Conservation (phyloP, 306 rosid genomes). For the Parietaria judaica region DNA sequence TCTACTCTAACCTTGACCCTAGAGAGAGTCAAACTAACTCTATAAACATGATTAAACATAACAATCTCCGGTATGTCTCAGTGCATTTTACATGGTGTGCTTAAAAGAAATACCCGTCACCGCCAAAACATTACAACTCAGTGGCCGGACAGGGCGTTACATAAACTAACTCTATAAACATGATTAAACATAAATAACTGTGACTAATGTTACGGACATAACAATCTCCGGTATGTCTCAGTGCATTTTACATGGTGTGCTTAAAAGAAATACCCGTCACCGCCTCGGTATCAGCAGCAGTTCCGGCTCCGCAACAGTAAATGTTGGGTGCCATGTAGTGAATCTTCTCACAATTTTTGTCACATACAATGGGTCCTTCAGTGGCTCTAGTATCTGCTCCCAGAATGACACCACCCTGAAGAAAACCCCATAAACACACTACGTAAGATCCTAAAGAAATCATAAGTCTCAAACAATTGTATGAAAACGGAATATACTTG, state of each 20-base stretch:
- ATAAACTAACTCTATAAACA: no score
- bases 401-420: conserved; percentile 91
- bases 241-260: neutral
- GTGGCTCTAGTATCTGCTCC: conserved; percentile 99
- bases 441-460: neutral
- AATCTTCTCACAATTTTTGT: conserved; percentile 92
- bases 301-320: conserved; percentile 97
- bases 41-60: no score
- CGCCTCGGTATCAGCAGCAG: conserved; percentile 99
- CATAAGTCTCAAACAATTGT: neutral
- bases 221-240: neutral
- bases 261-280: conserved; percentile 62
- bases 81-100: no score
- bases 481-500: conserved; percentile 29
- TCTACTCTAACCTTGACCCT: no score
- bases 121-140: no score
- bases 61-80: no score
- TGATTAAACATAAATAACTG: no score
- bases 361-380: conserved; percentile 87
- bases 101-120: no score
- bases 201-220: neutral
- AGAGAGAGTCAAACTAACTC: no score
- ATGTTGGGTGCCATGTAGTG: conserved; percentile 98
- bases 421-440: neutral
- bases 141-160: no score